A percentile compares a stretch with the other conserved stretches of the same genome.
Conservation (phyloP, 768 basidiomycete species). For the Suillus lakei region DNA sequence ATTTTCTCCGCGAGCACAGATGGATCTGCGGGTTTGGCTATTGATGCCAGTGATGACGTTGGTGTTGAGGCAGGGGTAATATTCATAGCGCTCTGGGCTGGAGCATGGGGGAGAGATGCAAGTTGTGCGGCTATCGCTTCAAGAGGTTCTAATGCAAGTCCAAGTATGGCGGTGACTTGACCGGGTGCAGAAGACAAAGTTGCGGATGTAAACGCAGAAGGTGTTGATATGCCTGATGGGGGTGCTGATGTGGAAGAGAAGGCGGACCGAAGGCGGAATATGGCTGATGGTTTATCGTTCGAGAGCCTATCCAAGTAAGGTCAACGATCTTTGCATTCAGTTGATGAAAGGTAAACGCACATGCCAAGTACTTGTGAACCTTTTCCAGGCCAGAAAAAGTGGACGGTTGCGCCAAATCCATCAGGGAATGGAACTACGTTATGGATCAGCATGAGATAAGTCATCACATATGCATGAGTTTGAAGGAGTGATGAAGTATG, state of each 20-base stretch:
- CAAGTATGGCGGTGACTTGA: slow-evolving; percentile 75
- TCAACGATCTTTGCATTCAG: not conserved
- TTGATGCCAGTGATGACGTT: slow-evolving; percentile 27
- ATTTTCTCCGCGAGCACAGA: slow-evolving; percentile 67
- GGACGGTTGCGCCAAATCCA: slow-evolving; percentile 83
- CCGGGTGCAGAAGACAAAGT: slow-evolving; percentile 38
- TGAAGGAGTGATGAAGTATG: not conserved
- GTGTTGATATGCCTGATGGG: slow-evolving; percentile 34
- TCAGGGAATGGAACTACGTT: slow-evolving; percentile 75
- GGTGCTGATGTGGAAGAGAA: slow-evolving; percentile 46
- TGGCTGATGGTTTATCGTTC: slow-evolving; percentile 88
- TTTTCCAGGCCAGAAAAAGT: slow-evolving; percentile 86
- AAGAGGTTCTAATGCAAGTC: slow-evolving; percentile 81
- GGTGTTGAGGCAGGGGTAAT: slow-evolving; percentile 23
- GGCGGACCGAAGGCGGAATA: slow-evolving; percentile 79
- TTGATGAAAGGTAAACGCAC: slow-evolving; percentile 48
- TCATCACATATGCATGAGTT: slow-evolving; percentile 49
- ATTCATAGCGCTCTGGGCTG: slow-evolving; percentile 28
- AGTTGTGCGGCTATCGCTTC: slow-evolving; percentile 63
- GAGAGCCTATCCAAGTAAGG: slow-evolving; percentile 61
- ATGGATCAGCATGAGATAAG: slow-evolving; percentile 37
- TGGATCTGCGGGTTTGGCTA: slow-evolving; percentile 43
- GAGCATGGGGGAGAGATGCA: slow-evolving; percentile 44
- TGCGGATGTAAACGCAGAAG: slow-evolving; percentile 35
- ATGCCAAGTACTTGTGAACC: slow-evolving; percentile 88